Percentiles rank a stretch among this genome's conserved stretches.
Evolutionary conservation across 306 rosid species (phyloP).

Genomic region (Cucurbita maxima): DNA sequence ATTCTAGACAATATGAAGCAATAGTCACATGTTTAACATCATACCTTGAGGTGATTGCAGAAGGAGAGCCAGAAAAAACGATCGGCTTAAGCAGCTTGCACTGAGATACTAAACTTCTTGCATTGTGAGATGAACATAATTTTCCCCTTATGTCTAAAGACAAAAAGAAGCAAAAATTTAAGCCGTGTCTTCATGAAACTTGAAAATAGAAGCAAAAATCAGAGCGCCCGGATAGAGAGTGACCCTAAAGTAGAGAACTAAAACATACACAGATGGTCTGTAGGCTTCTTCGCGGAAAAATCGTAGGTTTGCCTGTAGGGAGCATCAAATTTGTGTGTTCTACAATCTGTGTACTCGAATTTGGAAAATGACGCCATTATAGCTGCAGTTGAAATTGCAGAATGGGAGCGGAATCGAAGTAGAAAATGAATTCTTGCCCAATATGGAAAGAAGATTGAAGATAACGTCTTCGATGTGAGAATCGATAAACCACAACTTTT

Average conservation of each 20-base stretch:
- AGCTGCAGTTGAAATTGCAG: background rate
- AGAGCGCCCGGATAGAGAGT: background rate
- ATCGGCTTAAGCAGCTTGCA: slow-evolving; percentile 26
- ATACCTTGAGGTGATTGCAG: slow-evolving; percentile 32
- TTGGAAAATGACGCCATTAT: slow-evolving; percentile 50
- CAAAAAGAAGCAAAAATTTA: background rate
- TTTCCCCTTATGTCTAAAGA: slow-evolving; percentile 23
- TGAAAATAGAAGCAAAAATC: background rate
- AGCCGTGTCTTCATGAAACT: background rate
- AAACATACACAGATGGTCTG: slow-evolving; percentile 34
- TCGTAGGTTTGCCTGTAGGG: slow-evolving; percentile 15
- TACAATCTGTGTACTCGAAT: slow-evolving; percentile 31
- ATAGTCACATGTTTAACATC: background rate
- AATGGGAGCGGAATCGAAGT: background rate
- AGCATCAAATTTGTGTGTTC: slow-evolving; percentile 12
- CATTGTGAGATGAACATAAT: slow-evolving; percentile 21
- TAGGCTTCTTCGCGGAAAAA: slow-evolving; percentile 19
- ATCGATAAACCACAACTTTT: slow-evolving; percentile 8
- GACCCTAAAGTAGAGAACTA: background rate
- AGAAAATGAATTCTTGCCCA: background rate
- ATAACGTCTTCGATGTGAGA: slow-evolving; percentile 20
- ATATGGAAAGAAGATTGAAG: background rate
- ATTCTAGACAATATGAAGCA: background rate
- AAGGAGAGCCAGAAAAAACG: slow-evolving; percentile 13
- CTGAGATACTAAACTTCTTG: slow-evolving; percentile 22